These are phyloP conservation scores for Phytophthora quininea DNA, from an alignment of 352 stramenopile genomes.

Conservation along the genomic window DNA sequence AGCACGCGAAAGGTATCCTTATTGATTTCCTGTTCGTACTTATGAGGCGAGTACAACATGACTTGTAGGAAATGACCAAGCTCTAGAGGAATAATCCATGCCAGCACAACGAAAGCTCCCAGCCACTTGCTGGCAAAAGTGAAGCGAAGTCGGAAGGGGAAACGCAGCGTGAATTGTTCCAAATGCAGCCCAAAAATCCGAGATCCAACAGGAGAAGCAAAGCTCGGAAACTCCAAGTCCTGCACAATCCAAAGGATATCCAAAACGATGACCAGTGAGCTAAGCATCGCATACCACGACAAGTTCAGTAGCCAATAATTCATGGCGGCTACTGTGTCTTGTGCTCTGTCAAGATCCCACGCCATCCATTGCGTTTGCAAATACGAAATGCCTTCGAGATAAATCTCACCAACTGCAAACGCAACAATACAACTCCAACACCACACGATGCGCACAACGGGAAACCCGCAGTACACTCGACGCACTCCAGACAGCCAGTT, in stretches of 20 bases:
- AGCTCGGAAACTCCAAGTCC: constrained; percentile 56
- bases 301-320: constrained; percentile 42
- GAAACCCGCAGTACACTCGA: constrained; percentile 27
- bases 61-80: constrained; percentile 56
- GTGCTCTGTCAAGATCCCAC: constrained; percentile 20
- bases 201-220: constrained; percentile 37
- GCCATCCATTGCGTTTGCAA: constrained; percentile 34
- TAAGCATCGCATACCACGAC: constrained; percentile 45
- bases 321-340: constrained; percentile 1
- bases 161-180: constrained; percentile 32
- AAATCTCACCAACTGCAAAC: constrained; percentile 35
- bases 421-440: constrained; percentile 31
- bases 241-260: constrained; percentile 62
- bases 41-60: constrained; percentile 36
- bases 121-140: constrained; percentile 57
- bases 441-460: constrained; percentile 28
- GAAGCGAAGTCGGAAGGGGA: constrained; percentile 22
- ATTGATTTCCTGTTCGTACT: constrained; percentile 43
- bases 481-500: constrained; percentile 39
- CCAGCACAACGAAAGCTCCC: constrained; percentile 54
- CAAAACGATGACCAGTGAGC: constrained; percentile 40
- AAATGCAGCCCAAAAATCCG: constrained; percentile 49
- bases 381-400: constrained; percentile 27
- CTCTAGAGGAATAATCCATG: constrained; percentile 54
- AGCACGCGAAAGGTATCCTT: constrained; percentile 32